Evolutionary conservation across 768 basidiomycete genomes (phyloP), one percentile per base, ranked within the genome.

Genomic region (Mrakia blollopis): DNA sequence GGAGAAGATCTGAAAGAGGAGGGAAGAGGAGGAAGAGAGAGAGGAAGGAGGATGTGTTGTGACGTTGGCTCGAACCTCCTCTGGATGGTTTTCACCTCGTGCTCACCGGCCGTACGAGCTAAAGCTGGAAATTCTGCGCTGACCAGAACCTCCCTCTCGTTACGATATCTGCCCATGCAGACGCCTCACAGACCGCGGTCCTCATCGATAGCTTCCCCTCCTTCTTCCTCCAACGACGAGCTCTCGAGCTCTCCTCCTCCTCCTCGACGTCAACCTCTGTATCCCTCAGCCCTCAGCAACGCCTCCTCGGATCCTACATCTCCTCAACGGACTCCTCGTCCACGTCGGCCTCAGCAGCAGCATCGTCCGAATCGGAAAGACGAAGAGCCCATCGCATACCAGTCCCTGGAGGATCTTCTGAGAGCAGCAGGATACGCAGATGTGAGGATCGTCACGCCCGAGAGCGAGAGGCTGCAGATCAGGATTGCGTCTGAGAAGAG

Each of bases 361-460:
- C 32, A 35, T 32, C 65, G 65, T n/a, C 37, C 65, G n/a, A 68
- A 39, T n/a, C 65, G 65, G 32, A 68, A 68, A 37, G 65, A 68
- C 65, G 65, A 68, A 37, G 37, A 11, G 9, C 65, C 65, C 25
- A 25, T 68, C 35, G 10, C 4, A 23, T 68, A 68, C 23, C 65
- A 68, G n/a, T 8, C 18, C 21, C 25, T 68, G 37, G 65, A 68
- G 35, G 35, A 25, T 9, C 65, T 68, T 8, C 39, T 68, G 21
- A 35, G 65, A 11, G 65, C 65, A 1, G 65, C 65, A n/a, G 65
- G 65, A 7, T 68, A 68, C 65, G 25, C 25, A 1, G 65, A 68
- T 23, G 39, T 39, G 21, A 39, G 65, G 18, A 68, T 68, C 39
- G 65, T 68, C 65, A 68, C 65, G 35, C 65, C 65, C 14, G 65